Evolutionary conservation across 2,329 filamentous ascomycete species (phyloP), one percentile per base, ranked within the genome.

Genomic region (Diplocarpon rosae): DNA sequence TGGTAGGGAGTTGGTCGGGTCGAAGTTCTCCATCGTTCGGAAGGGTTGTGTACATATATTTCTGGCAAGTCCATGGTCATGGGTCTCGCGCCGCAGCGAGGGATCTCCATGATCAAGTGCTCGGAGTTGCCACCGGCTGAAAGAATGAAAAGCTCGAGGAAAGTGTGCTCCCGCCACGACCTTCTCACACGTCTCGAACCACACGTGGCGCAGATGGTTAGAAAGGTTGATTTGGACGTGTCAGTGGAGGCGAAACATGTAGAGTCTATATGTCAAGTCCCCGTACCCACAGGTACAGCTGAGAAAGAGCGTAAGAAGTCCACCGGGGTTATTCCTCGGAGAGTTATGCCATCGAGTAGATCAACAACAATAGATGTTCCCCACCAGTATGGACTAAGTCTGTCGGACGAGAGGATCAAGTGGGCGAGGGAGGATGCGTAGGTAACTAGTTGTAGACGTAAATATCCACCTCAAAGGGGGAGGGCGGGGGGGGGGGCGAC

Each of bases 61-160:
- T 66, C 63, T 39, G 67, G 66, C 44, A 66, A 57, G 39, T 44
- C 47, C 28, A 48, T 33, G 17, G 29, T 8, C 8, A 20, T 24
- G 10, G 53, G 48, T 45, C 53, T 50, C 28, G 46, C 39, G 24
- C 49, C 50, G 31, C 56, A 51, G 56, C 62, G 63, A 47, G 65
- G 63, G 40, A 66, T 66, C 52, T 70, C 66, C 68, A 71, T 71
- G 41, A 43, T 45, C 49, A 39, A 45, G 20, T n/a, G 35, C 29
- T 45, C 39, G 36, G 43, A 36, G 42, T 52, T 52, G 56, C 52
- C 55, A 56, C 56, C 37, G 52, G 54, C 52, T 54, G 51, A 56
- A 55, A 49, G 44, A 40, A 49, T 37, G 46, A 44, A 30, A 43
- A 50, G n/a, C n/a, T n/a, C n/a, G n/a, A n/a, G n/a, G n/a, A 17